A percentile compares a stretch with the other conserved stretches of the same genome.
These are phyloP conservation scores for Trypanosoma rangeli DNA, from an alignment of 208 protist genomes.

Conservation along the genomic window DNA sequence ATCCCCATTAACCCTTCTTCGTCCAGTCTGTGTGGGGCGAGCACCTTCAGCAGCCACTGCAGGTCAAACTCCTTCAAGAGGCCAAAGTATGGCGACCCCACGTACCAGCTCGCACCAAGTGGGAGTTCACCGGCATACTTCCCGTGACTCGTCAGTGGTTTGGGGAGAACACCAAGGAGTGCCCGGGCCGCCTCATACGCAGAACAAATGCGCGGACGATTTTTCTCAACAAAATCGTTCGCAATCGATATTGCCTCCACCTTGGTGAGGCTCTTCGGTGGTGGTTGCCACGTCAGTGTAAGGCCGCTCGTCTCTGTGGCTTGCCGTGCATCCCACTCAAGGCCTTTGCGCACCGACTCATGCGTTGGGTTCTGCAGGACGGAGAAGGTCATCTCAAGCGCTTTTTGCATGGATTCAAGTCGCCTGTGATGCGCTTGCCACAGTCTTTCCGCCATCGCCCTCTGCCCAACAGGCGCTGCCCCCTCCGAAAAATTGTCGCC, in stretches of 20 bases:
- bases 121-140: constrained; percentile 80
- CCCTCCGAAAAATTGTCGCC: constrained; percentile 33
- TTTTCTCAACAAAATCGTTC: constrained; percentile 88
- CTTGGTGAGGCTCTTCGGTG: constrained; percentile 35
- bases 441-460: constrained; percentile 27
- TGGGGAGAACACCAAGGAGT: constrained; percentile 73
- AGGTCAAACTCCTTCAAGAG: constrained; percentile 76
- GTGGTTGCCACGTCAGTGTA: constrained; percentile 42
- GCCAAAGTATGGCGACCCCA: constrained; percentile 83
- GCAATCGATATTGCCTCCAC: constrained; percentile 67
- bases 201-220: constrained; percentile 55
- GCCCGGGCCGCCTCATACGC: constrained; percentile 69
- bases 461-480: constrained; percentile 30
- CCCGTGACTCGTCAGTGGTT: constrained; percentile 64
- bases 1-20: not conserved
- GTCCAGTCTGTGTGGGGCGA: constrained; percentile 38
- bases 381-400: constrained; percentile 51
- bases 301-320: not conserved
- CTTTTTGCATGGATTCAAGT: constrained; percentile 33
- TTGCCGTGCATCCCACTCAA: constrained; percentile 28
- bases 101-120: constrained; percentile 80
- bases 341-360: constrained; percentile 30
- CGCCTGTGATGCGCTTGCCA: constrained; percentile 37
- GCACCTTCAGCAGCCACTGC: constrained; percentile 69
- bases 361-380: constrained; percentile 60